Evolutionary conservation across 1,139 yeast genomes (phyloP), one percentile per base, ranked within the genome.

Genomic region (Meyerozyma guilliermondii): DNA sequence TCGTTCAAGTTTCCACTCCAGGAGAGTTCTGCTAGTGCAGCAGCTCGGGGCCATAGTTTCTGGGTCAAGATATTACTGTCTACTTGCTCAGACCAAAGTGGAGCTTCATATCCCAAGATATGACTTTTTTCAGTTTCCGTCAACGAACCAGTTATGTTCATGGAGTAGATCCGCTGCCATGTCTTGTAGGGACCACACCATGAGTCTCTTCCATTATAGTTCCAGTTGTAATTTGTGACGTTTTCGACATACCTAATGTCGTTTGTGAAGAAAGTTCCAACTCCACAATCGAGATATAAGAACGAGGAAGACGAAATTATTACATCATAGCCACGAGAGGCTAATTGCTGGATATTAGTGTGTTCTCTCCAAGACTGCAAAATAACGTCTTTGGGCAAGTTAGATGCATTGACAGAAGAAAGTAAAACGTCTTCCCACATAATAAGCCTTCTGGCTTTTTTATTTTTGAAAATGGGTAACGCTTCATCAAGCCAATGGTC

Each of bases 121-220:
- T 63, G 72, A 26, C 50, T 41, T 9, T 49, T 48, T 48, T 74
- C 70, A 2, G 44, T 52, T 1, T 48, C 60, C n/a, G 72, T 68
- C 44, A 74, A 59, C 39, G 59, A 60, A 17, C 52, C 56, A 17
- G 64, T 54, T 43, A 71, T 59, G 48, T 73, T 76, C 44, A 58
- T 71, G 42, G 58, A 57, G 50, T 72, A 72, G 34, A 74, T 70
- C 42, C 74, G 57, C 51, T 73, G 78, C 76, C 75, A 72, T 9
- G 76, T 67, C 50, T 71, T 73, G 57, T 73, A 73, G 2, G 78
- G 76, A 30, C 64, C 71, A 54, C 80, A 74, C 75, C 76, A 74
- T n/a, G 73, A 64, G 4, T 76, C 77, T 10, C 70, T 75, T 36
- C 41, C 42, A 13, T 64, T 64, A 22, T 50, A 49, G 51, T 68